phyloP scores from a whole-genome alignment of 2,329 filamentous ascomycete genomes.

The Decorospora gaudefroyi region DNA sequence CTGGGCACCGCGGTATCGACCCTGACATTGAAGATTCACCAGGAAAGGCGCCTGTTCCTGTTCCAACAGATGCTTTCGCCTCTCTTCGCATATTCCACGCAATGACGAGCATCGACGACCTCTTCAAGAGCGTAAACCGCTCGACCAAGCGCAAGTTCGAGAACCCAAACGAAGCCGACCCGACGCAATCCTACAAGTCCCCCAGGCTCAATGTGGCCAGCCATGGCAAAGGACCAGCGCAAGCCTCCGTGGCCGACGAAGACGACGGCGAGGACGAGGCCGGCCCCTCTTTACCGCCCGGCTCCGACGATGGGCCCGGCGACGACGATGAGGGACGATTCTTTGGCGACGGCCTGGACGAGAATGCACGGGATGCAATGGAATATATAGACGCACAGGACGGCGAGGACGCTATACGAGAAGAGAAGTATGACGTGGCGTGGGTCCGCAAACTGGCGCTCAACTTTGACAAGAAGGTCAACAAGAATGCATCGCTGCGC shows the following conservation, averaged over 20 bases:
- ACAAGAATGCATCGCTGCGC: slow-evolving; percentile 85
- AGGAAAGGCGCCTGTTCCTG: too few relatives aligned
- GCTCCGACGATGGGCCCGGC: slow-evolving; percentile 60
- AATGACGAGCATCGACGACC: slow-evolving; percentile 66
- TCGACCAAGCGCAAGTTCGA: slow-evolving; percentile 65
- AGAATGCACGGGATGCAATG: slow-evolving; percentile 78
- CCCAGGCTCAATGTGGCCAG: slow-evolving; percentile 58
- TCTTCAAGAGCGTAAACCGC: slow-evolving; percentile 62
- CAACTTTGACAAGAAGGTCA: slow-evolving; percentile 87
- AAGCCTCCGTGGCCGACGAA: slow-evolving; percentile 56
- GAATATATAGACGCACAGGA: slow-evolving; percentile 81
- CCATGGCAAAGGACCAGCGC: slow-evolving; percentile 56
- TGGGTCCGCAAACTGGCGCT: slow-evolving; percentile 84
- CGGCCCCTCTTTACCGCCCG: slow-evolving; percentile 60
- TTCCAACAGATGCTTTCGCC: too few relatives aligned
- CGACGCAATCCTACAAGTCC: slow-evolving; percentile 64
- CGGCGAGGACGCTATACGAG: slow-evolving; percentile 55
- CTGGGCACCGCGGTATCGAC: too few relatives aligned
- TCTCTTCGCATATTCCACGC: too few relatives aligned
- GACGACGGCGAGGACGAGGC: slow-evolving; percentile 51
- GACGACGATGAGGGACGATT: slow-evolving; percentile 89
- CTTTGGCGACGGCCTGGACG: slow-evolving; percentile 87
- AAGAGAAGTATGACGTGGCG: slow-evolving; percentile 77
- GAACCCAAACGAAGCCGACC: slow-evolving; percentile 57
- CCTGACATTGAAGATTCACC: too few relatives aligned